Evolutionary conservation across 208 protist species (phyloP), one percentile per base, ranked within the genome.

Genomic region (Jaenimonas drosophilae): DNA sequence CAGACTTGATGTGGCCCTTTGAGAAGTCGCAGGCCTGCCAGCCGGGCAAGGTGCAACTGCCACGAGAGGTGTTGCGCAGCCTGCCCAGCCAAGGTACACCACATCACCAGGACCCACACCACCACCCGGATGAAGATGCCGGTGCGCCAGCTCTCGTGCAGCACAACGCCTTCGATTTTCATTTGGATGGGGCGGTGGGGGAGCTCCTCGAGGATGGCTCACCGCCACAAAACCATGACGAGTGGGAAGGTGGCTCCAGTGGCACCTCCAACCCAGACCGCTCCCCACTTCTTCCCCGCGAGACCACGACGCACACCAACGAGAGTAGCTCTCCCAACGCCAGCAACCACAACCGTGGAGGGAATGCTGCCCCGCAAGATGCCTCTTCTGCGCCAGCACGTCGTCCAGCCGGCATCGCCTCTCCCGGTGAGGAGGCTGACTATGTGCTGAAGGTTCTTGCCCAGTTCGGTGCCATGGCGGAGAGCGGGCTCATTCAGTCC

Each of bases 391-490:
- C 21, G 34, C 21, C 32, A 53, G 47, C 40, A 53, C 21, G 47
- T 23, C 47, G 33, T 31, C 38, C 49, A 5, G 29, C 29, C 28
- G 34, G 26, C 36, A 60, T 36, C 12, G 76, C 76, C 0, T 59
- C 64, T 29, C 49, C 55, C 32, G 38, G 39, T 14, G 71, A 85
- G 54, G 76, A 85, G 44, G 71, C 68, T 11, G 55, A 52, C 11
- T 85, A 85, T 57, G 75, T 85, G 19, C 46, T 85, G 7, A 53
- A 64, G 20, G 76, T 80, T 30, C 63, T 85, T 0, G 67, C 68
- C 44, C 44, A 38, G 17, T 66, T 75, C 59, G 64, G 60, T 23
- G 72, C 66, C n/a, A 46, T 66, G 17, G 62, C 68, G 4, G 67
- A 80, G 59, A 76, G 80, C 53, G 65, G 45, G 32, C 39, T 79